Evolutionary conservation across 306 rosid genomes (phyloP).

Genomic region (Castanea mollissima): DNA sequence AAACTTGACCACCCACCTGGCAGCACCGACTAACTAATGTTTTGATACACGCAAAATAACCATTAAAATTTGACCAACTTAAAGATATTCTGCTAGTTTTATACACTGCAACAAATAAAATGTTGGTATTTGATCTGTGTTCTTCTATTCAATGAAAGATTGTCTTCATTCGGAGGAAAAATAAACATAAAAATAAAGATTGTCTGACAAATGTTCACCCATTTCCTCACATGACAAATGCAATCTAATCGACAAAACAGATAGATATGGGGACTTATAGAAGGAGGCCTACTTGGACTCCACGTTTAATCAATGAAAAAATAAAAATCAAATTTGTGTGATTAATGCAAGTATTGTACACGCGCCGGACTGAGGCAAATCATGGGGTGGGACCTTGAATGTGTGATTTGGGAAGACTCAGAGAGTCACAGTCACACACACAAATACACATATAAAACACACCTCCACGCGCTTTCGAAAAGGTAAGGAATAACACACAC

Average conservation of each 20-base stretch:
- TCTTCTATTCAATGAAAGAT: no score
- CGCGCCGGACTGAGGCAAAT: conserved; percentile 24
- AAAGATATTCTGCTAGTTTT: background rate
- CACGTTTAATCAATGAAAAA: conserved; percentile 34
- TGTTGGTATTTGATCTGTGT: no score
- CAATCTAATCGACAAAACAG: conserved; percentile 42
- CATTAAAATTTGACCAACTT: background rate
- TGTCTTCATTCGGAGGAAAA: no score
- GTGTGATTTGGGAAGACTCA: background rate
- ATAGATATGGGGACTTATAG: conserved; percentile 41
- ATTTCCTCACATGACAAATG: conserved; percentile 35
- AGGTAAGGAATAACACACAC: conserved; percentile 6
- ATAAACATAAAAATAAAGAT: background rate
- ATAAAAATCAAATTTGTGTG: background rate
- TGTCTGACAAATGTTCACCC: conserved; percentile 18
- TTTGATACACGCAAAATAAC: no score
- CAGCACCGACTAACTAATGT: no score
- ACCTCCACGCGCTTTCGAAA: background rate
- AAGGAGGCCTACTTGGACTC: conserved; percentile 40
- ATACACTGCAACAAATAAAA: background rate
- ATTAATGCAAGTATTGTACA: background rate
- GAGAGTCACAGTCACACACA: no score
- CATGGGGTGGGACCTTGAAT: conserved; percentile 1
- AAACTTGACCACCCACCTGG: no score
- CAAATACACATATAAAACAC: no score